Conservation (phyloP, 2,329 filamentous ascomycete species). For the Ophiostoma sp. region DNA sequence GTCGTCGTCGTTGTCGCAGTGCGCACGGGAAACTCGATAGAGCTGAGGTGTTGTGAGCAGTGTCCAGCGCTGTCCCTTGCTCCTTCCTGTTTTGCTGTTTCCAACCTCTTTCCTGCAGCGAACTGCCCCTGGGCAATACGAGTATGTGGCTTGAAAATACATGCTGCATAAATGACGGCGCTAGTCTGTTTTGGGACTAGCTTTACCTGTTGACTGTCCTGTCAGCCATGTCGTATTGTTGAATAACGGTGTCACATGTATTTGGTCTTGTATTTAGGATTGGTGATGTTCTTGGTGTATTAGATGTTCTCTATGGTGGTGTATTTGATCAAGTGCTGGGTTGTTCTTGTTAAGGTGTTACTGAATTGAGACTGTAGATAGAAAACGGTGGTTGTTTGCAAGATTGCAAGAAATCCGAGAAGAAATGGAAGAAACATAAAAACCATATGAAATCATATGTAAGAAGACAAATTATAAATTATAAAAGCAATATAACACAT, state of each 20-base stretch:
- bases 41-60: not conserved
- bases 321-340: too few species aligned
- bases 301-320: too few species aligned
- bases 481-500: too few species aligned
- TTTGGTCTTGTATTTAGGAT: too few species aligned
- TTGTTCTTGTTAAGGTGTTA: too few species aligned
- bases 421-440: too few species aligned
- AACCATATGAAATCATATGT: too few species aligned
- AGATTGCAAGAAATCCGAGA: too few species aligned
- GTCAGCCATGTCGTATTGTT: not conserved
- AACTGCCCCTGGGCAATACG: slow-evolving; percentile 2
- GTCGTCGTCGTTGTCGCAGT: not conserved
- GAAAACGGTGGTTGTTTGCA: too few species aligned
- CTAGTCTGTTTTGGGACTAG: not conserved
- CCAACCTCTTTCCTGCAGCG: slow-evolving; percentile 2
- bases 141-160: slow-evolving; percentile 5
- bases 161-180: not conserved
- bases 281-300: too few species aligned
- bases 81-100: slow-evolving; percentile 4
- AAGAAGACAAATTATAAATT: too few species aligned
- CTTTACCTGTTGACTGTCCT: not conserved
- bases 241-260: not conserved
- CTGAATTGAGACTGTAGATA: too few species aligned
- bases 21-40: not conserved
- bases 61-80: slow-evolving; percentile 4